Conservation (phyloP, 495 filamentous ascomycete species). For the Penicillium nucicola region DNA sequence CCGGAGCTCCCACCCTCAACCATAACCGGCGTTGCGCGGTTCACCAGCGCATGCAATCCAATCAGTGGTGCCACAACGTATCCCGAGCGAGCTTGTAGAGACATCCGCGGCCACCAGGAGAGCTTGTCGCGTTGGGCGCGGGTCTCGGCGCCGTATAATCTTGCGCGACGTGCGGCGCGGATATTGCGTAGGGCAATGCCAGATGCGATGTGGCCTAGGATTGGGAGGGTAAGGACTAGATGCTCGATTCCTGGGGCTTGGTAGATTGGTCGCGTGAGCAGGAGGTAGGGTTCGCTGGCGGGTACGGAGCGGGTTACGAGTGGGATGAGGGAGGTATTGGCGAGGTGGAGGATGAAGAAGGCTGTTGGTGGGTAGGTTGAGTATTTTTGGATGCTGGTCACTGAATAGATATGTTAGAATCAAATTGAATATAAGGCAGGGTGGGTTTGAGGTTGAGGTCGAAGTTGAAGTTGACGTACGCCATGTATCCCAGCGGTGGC, state of each 20-base stretch:
- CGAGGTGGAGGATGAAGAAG: slow-evolving; percentile 74
- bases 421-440: too few relatives aligned
- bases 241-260: slow-evolving; percentile 61
- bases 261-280: slow-evolving; percentile 69
- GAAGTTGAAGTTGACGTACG: slow-evolving; percentile 40
- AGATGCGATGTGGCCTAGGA: slow-evolving; percentile 53
- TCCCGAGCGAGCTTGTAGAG: slow-evolving; percentile 62
- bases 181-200: slow-evolving; percentile 74
- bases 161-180: slow-evolving; percentile 61
- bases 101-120: slow-evolving; percentile 64
- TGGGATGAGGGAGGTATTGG: slow-evolving; percentile 75
- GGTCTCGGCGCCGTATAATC: slow-evolving; percentile 65
- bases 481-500: slow-evolving; percentile 59
- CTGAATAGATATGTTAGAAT: slow-evolving; percentile 37
- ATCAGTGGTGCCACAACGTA: slow-evolving; percentile 63
- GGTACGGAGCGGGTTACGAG: slow-evolving; percentile 54
- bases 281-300: slow-evolving; percentile 53
- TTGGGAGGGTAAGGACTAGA: slow-evolving; percentile 41
- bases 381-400: slow-evolving; percentile 78
- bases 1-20: slow-evolving; percentile 81
- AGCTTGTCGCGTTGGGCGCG: slow-evolving; percentile 33
- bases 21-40: slow-evolving; percentile 65
- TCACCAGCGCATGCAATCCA: slow-evolving; percentile 65
- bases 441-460: background rate
- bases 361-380: slow-evolving; percentile 81